These are phyloP conservation scores for Auriscalpium vulgare DNA, from an alignment of 768 basidiomycete genomes.

Conservation along the genomic window DNA sequence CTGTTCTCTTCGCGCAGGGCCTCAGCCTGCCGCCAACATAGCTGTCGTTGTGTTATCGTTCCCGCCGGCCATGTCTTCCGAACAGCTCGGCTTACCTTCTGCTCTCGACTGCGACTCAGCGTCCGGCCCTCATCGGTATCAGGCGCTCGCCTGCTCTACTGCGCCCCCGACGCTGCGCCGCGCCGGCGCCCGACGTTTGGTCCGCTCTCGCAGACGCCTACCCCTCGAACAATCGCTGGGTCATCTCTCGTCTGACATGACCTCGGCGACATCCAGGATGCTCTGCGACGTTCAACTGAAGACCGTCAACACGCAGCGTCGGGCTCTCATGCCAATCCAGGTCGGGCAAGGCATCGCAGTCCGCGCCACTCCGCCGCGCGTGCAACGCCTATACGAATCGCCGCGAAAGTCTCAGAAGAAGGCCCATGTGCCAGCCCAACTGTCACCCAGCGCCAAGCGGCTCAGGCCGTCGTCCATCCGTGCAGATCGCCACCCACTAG, in stretches of 20 bases:
- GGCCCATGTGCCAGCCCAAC: background rate
- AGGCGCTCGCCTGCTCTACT: too few species aligned
- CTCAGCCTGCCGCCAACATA: too few species aligned
- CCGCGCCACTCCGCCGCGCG: background rate
- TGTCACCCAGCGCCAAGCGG: background rate
- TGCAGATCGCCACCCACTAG: background rate
- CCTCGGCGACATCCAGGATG: background rate
- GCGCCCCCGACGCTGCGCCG: too few species aligned
- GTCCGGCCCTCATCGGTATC: too few species aligned
- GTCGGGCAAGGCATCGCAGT: background rate
- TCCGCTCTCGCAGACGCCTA: background rate
- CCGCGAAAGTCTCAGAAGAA: background rate
- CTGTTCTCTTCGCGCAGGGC: too few species aligned
- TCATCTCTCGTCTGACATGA: background rate
- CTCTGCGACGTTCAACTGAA: background rate
- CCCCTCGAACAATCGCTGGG: background rate
- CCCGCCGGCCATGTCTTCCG: too few species aligned
- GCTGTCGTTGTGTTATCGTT: too few species aligned
- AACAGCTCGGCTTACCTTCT: too few species aligned
- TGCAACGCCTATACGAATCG: background rate
- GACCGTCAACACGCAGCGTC: background rate
- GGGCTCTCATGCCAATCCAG: background rate
- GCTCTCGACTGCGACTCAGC: too few species aligned
- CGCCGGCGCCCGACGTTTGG: too few species aligned
- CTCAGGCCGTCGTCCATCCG: background rate